A percentile compares a stretch with the other conserved stretches of the same genome.
phyloP scores from a whole-genome alignment of 352 stramenopile genomes.

The Phytophthora agathidicida region DNA sequence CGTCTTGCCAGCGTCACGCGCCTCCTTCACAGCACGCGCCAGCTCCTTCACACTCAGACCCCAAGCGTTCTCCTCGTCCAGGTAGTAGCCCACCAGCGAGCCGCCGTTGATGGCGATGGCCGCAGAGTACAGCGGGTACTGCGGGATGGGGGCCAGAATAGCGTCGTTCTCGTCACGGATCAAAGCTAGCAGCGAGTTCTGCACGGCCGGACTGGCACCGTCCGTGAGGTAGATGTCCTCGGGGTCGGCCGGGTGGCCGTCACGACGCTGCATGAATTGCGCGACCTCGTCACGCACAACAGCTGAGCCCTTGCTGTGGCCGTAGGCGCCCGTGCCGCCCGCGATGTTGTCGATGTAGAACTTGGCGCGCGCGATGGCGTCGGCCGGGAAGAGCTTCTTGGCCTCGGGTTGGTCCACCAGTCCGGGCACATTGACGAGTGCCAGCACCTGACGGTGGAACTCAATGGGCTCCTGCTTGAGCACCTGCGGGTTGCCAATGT shows the following conservation, averaged over 20 bases:
- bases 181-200: slow-evolving; percentile 92
- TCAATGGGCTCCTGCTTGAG: slow-evolving; percentile 95
- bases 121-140: slow-evolving; percentile 99
- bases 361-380: slow-evolving; percentile 89
- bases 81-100: slow-evolving; percentile 96
- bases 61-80: slow-evolving; percentile 97
- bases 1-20: slow-evolving; percentile 89
- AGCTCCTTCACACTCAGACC: slow-evolving; percentile 90
- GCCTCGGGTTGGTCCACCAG: slow-evolving; percentile 87
- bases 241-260: slow-evolving; percentile 90
- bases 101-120: slow-evolving; percentile 96
- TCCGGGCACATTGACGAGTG: slow-evolving; percentile 88
- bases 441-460: slow-evolving; percentile 93
- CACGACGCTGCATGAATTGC: slow-evolving; percentile 87
- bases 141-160: slow-evolving; percentile 98
- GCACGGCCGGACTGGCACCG: slow-evolving; percentile 95
- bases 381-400: slow-evolving; percentile 80
- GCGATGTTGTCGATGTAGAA: slow-evolving; percentile 89
- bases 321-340: slow-evolving; percentile 92
- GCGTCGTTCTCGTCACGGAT: slow-evolving; percentile 88
- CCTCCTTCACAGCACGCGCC: slow-evolving; percentile 88
- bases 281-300: slow-evolving; percentile 92
- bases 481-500: slow-evolving; percentile 98
- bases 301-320: slow-evolving; percentile 90
- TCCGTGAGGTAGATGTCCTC: slow-evolving; percentile 98